Conservation (phyloP, 306 rosid species). For the Bauhinia variegata region DNA sequence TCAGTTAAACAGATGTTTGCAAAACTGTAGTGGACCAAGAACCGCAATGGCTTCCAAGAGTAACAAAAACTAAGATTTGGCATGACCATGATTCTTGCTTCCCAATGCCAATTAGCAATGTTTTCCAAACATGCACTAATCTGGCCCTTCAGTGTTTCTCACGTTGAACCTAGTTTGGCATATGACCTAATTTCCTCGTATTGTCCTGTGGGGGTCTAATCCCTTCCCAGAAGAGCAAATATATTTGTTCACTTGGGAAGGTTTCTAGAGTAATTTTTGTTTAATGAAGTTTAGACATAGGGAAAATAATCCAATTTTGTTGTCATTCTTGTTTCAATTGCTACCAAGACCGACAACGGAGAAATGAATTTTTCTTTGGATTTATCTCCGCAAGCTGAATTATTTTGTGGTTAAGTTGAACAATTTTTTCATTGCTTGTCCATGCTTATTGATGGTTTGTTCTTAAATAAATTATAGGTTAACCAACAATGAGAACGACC, state of each 20-base stretch:
- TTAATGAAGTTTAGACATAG: not conserved
- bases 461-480: conserved; percentile 48
- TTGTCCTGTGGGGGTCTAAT: not conserved
- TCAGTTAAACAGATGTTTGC: no score
- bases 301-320: not conserved
- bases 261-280: not conserved
- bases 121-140: no score
- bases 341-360: not conserved
- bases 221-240: not conserved
- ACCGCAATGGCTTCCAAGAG: no score
- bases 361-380: not conserved
- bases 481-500: conserved; percentile 60
- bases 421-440: conserved; percentile 7
- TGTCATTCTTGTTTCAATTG: conserved; percentile 6
- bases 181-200: not conserved
- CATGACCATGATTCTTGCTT: no score
- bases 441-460: not conserved
- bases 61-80: no score
- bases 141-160: not conserved
- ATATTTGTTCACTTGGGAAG: not conserved
- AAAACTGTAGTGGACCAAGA: no score
- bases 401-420: conserved; percentile 11
- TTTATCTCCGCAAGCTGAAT: conserved; percentile 1
- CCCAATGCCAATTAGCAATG: no score
- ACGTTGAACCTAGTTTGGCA: not conserved